Evolutionary conservation across 2,329 filamentous ascomycete genomes (phyloP).

Genomic region (Fusarium hostae): DNA sequence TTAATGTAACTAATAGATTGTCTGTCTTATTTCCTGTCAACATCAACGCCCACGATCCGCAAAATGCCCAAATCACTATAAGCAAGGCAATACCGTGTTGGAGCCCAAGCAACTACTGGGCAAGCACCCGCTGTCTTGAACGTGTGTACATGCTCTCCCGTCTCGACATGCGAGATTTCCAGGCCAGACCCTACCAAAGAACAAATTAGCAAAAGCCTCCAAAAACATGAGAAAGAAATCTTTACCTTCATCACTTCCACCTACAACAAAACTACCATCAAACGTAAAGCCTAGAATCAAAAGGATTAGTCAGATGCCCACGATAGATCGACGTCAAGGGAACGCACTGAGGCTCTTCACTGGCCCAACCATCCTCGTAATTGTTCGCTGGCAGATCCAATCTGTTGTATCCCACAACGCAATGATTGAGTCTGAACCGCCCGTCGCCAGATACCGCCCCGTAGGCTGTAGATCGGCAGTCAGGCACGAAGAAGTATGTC

Average conservation of each 20-base stretch:
- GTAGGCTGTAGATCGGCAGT: slow-evolving; percentile 76
- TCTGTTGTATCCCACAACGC: slow-evolving; percentile 81
- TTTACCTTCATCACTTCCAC: slow-evolving; percentile 77
- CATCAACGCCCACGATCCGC: slow-evolving; percentile 73
- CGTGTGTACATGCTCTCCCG: slow-evolving; percentile 76
- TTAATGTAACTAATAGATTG: neutral
- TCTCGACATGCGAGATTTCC: slow-evolving; percentile 77
- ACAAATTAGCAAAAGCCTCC: slow-evolving; percentile 2
- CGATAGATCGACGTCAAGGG: neutral
- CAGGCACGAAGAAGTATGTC: slow-evolving; percentile 79
- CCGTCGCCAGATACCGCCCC: slow-evolving; percentile 77
- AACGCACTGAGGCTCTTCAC: slow-evolving; percentile 73
- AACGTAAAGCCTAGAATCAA: slow-evolving; percentile 73
- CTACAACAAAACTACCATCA: slow-evolving; percentile 79
- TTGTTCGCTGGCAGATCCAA: slow-evolving; percentile 79
- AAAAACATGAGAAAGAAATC: neutral
- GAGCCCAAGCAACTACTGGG: slow-evolving; percentile 79
- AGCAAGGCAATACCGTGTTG: slow-evolving; percentile 77
- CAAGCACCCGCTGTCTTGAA: slow-evolving; percentile 74
- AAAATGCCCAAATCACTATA: slow-evolving; percentile 77
- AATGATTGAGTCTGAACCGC: slow-evolving; percentile 79
- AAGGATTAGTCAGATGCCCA: slow-evolving; percentile 21
- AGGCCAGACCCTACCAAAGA: slow-evolving; percentile 64
- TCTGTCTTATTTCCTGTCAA: slow-evolving; percentile 50
- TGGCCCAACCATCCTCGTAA: slow-evolving; percentile 75